These are phyloP conservation scores for Podila clonocystis DNA, from an alignment of 192 early-diverging fungal species.

Conservation along the genomic window DNA sequence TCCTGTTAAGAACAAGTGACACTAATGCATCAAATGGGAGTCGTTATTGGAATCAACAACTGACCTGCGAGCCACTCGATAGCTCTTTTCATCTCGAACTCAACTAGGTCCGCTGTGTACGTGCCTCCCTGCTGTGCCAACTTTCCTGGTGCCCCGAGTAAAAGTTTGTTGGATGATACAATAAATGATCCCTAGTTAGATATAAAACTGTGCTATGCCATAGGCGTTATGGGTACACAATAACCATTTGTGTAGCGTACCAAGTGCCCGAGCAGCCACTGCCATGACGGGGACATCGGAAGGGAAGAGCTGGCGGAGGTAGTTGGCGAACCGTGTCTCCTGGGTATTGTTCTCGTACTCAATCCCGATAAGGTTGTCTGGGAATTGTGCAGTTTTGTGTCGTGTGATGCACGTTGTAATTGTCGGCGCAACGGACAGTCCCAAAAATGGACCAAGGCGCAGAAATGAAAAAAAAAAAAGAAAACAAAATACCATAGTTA, in stretches of 20 bases:
- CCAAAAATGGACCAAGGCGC: not conserved
- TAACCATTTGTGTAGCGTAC: conserved; percentile 43
- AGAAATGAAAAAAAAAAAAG: too few relatives aligned
- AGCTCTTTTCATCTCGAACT: conserved; percentile 84
- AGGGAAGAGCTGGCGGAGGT: conserved; percentile 81
- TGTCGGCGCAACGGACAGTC: not conserved
- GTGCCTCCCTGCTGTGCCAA: conserved; percentile 73
- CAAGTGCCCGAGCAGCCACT: conserved; percentile 77
- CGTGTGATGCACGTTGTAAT: not conserved
- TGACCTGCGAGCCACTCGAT: conserved; percentile 85
- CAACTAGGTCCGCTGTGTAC: conserved; percentile 81
- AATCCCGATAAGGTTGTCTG: conserved; percentile 85
- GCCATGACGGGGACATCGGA: conserved; percentile 72
- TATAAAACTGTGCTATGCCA: too few relatives aligned
- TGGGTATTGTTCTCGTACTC: conserved; percentile 82
- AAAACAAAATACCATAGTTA: not conserved
- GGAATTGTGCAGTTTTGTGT: not conserved
- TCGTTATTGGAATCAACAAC: not conserved
- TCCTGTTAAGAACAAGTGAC: not conserved
- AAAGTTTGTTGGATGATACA: too few relatives aligned
- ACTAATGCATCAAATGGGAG: not conserved
- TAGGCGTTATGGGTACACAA: not conserved
- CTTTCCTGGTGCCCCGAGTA: conserved; percentile 51
- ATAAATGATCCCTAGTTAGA: not conserved
- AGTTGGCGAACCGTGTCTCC: conserved; percentile 83